Base-by-base conservation (phyloP, 805 yeast species). In the Saccharomycopsis guyanensis region DNA sequence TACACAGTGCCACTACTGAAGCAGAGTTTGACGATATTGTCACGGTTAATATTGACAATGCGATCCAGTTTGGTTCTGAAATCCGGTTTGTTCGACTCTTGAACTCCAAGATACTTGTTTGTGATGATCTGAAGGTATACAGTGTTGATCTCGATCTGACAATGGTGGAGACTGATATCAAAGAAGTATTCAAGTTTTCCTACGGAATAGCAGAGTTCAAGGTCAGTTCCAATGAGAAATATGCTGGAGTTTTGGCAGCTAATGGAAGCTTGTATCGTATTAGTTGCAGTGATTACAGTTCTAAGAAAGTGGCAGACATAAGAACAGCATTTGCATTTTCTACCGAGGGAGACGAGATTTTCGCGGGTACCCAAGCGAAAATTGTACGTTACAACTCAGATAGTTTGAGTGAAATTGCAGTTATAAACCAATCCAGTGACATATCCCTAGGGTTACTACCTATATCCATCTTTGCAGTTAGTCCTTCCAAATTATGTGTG, bases 1-100 rank as follows among this genome's bases (percentile, higher is more conserved):
- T 49, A 25, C 50, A 49, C 37, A 18, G 20, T 12, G 20, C 7
- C 18, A 15, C 10, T 12, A 33, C 5, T 5, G 37, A 15, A 33
- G 19, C 10, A 18, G 7, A 5, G 10, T 33, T 8, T 8, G 37
- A 33, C 20, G 37, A 33, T 5, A 6, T 10, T 8, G 37, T 33
- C 10, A 15, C 37, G 5, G 10, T 18, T 8, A 18, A 33, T 8
- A 7, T 33, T 33, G 37, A 8, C 10, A 12, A 33, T 33, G 37
- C 37, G 8, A 33, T 33, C 7, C 19, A 18, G 37, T 33, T 33
- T 33, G 37, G 10, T 6, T 6, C 6, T 10, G 29, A 25, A 7
- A 25, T 25, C 29, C 6, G 29, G n/a, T n/a, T n/a, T n/a, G n/a
- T n/a, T n/a, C n/a, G n/a, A 25, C 10, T 25, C 29, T 25, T 25